A percentile compares a stretch with the other conserved stretches of the same genome.
phyloP scores from a whole-genome alignment of 352 stramenopile genomes.

The Globisporangium canariense region DNA sequence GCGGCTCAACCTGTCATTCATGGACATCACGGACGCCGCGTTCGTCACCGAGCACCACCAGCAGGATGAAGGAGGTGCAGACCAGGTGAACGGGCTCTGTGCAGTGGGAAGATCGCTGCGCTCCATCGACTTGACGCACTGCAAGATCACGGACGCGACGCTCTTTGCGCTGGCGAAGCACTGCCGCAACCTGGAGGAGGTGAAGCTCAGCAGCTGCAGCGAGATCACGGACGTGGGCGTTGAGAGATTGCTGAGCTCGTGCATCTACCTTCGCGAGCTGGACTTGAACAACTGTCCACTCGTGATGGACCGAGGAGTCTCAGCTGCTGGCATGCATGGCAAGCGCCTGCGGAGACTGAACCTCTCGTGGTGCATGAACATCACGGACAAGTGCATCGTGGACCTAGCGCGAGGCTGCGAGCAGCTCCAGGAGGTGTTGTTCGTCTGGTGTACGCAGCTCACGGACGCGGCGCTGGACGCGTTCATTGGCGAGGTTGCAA shows the following conservation, averaged over 20 bases:
- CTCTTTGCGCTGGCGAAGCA: slow-evolving; percentile 60
- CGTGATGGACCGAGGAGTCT: slow-evolving; percentile 72
- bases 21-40: slow-evolving; percentile 67
- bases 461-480: slow-evolving; percentile 62
- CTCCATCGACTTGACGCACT: slow-evolving; percentile 71
- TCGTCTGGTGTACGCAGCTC: slow-evolving; percentile 85
- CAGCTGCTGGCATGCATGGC: slow-evolving; percentile 44
- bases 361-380: slow-evolving; percentile 87
- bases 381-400: slow-evolving; percentile 81
- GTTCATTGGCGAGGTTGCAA: slow-evolving; percentile 28
- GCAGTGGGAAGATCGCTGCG: slow-evolving; percentile 45
- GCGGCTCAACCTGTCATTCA: slow-evolving; percentile 81
- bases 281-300: slow-evolving; percentile 80
- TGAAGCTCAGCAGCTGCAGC: slow-evolving; percentile 73
- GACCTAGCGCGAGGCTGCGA: slow-evolving; percentile 61
- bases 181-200: slow-evolving; percentile 59
- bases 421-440: slow-evolving; percentile 54
- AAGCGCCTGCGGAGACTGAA: slow-evolving; percentile 65
- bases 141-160: slow-evolving; percentile 62
- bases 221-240: slow-evolving; percentile 78
- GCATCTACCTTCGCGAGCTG: slow-evolving; percentile 44
- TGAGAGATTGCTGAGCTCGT: slow-evolving; percentile 55
- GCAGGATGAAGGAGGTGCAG: slow-evolving; percentile 16
- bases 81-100: slow-evolving; percentile 40
- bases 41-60: slow-evolving; percentile 41